A percentile compares a stretch with the other conserved stretches of the same genome.
These are phyloP conservation scores for Ogataea trehalophila DNA, from an alignment of 805 yeast species.

Conservation along the genomic window DNA sequence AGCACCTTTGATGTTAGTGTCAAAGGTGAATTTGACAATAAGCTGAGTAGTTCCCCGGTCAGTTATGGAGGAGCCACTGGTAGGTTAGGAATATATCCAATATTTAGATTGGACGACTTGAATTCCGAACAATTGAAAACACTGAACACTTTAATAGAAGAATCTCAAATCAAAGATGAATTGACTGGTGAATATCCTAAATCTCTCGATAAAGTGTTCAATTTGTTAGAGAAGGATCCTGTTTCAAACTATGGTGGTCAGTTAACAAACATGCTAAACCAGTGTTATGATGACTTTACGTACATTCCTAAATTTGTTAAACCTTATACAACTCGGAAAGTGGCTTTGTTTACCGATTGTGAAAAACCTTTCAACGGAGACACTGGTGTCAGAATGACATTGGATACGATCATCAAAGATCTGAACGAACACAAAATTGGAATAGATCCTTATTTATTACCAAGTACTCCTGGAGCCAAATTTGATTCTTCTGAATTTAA, in stretches of 20 bases:
- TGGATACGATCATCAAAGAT: slow-evolving; percentile 58
- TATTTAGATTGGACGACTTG: slow-evolving; percentile 51
- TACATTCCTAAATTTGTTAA: slow-evolving; percentile 35
- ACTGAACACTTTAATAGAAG: slow-evolving; percentile 47
- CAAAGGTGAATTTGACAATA: too few relatives aligned
- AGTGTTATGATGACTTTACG: slow-evolving; percentile 52
- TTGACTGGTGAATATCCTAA: slow-evolving; percentile 5
- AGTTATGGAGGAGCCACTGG: background rate
- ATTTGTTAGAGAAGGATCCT: slow-evolving; percentile 18
- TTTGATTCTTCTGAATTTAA: slow-evolving; percentile 47
- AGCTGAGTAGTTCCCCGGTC: too few relatives aligned
- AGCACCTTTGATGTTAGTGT: too few relatives aligned
- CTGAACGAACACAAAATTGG: slow-evolving; percentile 47
- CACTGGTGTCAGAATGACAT: slow-evolving; percentile 37
- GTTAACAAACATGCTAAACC: slow-evolving; percentile 41
- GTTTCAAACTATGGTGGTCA: slow-evolving; percentile 27
- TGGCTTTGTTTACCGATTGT: slow-evolving; percentile 71
- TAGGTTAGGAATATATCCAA: slow-evolving; percentile 37
- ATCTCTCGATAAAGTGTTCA: slow-evolving; percentile 24
- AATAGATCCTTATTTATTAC: slow-evolving; percentile 62
- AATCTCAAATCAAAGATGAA: slow-evolving; percentile 21
- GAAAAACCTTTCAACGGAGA: slow-evolving; percentile 55
- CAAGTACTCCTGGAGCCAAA: slow-evolving; percentile 21
- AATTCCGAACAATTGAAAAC: slow-evolving; percentile 54
- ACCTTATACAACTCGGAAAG: slow-evolving; percentile 49